Base-by-base conservation (phyloP, 2,329 filamentous ascomycete genomes). In the Elsinoe arachidis region DNA sequence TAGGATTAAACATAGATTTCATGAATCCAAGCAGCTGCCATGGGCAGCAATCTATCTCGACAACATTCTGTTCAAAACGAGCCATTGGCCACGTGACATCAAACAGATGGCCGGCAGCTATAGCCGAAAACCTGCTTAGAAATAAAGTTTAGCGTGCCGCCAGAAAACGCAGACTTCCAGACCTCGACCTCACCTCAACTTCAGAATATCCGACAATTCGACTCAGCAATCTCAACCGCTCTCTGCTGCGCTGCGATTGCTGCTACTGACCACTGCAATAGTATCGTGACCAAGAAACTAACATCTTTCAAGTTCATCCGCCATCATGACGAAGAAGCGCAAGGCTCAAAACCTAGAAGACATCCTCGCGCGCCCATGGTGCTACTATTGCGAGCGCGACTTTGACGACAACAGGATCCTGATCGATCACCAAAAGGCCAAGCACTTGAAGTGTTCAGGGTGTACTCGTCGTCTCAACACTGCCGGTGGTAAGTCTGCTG, bases 321-420 rank as follows among this genome's bases (percentile, higher is more conserved):
- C 23, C 60, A 63, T 51, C 41, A 92, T 93, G 85, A 87, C 86
- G 66, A 96, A 95, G 76, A 92, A 90, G 82, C 87, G 90, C 72
- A 83, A 85, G 64, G 86, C 89, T 68, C 88, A 90, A 62, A 84
- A 91, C 66, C 78, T 96, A 64, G 88, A 97, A 76, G 90, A 97
- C 74, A 79, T 96, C 65, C 82, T 99, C 61, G 77, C 79, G 64
- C 86, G 91, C 58, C 87, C 92, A 52, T 97, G 91, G 91, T 99
- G 93, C 77, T 99, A 96, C 76, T 99, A 99, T 78, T 99, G 93
- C 85, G 93, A 99, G 74, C 88, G 92, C 76, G 92, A 97, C 74
- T 99, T 97, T 70, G 91, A 97, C 72, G 93, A 99, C 72, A 73
- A 96, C 47, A 96, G 96, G 78, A 90, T 97, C 65, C 84, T 99